A percentile compares a stretch with the other conserved stretches of the same genome.
These are phyloP conservation scores for Ascochyta lentis DNA, from an alignment of 2,329 filamentous ascomycete species.

Conservation along the genomic window DNA sequence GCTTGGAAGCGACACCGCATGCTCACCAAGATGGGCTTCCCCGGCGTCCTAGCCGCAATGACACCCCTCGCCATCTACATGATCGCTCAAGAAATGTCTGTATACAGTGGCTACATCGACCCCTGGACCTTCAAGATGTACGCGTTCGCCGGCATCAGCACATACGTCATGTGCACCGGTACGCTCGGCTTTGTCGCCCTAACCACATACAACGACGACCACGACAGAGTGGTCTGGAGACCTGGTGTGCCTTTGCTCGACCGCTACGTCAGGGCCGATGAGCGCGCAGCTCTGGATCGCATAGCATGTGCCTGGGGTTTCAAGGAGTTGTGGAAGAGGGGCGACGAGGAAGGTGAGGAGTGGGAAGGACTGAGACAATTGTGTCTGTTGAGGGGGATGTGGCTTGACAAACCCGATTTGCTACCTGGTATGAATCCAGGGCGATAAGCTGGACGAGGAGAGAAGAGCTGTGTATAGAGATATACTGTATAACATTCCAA, in stretches of 20 bases:
- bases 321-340: constrained; percentile 76
- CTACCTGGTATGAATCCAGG: constrained; percentile 84
- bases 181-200: constrained; percentile 84
- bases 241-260: constrained; percentile 79
- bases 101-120: constrained; percentile 79
- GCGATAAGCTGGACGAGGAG: background rate
- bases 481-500: constrained; percentile 11
- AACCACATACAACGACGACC: constrained; percentile 90
- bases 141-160: constrained; percentile 79
- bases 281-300: constrained; percentile 84
- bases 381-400: constrained; percentile 82
- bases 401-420: constrained; percentile 85
- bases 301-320: constrained; percentile 93
- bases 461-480: background rate
- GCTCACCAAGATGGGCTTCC: constrained; percentile 67
- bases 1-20: constrained; percentile 74
- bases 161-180: constrained; percentile 81
- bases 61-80: constrained; percentile 74
- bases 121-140: constrained; percentile 74
- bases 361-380: constrained; percentile 89
- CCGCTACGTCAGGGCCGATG: constrained; percentile 88
- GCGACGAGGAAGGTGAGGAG: constrained; percentile 88
- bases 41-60: constrained; percentile 61
- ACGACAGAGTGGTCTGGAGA: constrained; percentile 91
- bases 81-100: constrained; percentile 70